Percentiles rank a stretch among this genome's conserved stretches.
These are phyloP conservation scores for Mediolabrus comicus DNA, from an alignment of 108 stramenopile species.

Conservation along the genomic window DNA sequence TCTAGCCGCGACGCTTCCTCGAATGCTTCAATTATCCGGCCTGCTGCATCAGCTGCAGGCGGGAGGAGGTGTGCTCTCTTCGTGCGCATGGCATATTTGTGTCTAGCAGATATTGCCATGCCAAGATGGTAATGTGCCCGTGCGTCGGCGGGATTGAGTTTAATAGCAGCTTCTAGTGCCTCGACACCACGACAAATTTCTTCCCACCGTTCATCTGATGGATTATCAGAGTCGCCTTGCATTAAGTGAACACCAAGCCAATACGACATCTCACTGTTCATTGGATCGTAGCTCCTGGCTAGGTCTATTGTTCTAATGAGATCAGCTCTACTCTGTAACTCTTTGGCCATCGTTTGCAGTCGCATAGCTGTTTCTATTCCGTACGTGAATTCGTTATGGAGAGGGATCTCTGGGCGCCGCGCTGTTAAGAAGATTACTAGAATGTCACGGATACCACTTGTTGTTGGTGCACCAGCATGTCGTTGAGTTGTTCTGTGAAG, in stretches of 20 bases:
- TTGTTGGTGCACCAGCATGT: slow-evolving; percentile 69
- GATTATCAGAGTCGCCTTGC: slow-evolving; percentile 35
- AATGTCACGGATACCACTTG: slow-evolving; percentile 62
- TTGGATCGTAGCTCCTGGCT: slow-evolving; percentile 33
- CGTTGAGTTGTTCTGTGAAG: slow-evolving; percentile 58
- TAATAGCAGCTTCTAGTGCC: slow-evolving; percentile 11
- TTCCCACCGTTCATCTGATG: slow-evolving; percentile 34
- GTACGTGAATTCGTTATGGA: slow-evolving; percentile 16
- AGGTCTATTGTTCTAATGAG: slow-evolving; percentile 21
- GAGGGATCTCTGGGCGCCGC: slow-evolving; percentile 10
- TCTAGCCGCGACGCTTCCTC: slow-evolving; percentile 32
- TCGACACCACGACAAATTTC: slow-evolving; percentile 39
- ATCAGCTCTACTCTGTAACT: slow-evolving; percentile 17
- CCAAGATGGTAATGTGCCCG: slow-evolving; percentile 36
- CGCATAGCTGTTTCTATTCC: slow-evolving; percentile 43
- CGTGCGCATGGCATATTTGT: slow-evolving; percentile 47
- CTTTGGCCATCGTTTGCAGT: slow-evolving; percentile 34
- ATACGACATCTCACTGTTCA: slow-evolving; percentile 40
- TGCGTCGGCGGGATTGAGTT: slow-evolving; percentile 43
- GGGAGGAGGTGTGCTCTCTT: slow-evolving; percentile 38
- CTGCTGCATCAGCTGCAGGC: slow-evolving; percentile 32
- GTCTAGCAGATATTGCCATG: slow-evolving; percentile 36
- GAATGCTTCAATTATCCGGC: slow-evolving; percentile 25
- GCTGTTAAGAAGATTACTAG: slow-evolving; percentile 71
- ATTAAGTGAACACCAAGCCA: slow-evolving; percentile 43